Conservation (phyloP, 2,329 filamentous ascomycete genomes). For the Cladosporium austrohemisphaericum region DNA sequence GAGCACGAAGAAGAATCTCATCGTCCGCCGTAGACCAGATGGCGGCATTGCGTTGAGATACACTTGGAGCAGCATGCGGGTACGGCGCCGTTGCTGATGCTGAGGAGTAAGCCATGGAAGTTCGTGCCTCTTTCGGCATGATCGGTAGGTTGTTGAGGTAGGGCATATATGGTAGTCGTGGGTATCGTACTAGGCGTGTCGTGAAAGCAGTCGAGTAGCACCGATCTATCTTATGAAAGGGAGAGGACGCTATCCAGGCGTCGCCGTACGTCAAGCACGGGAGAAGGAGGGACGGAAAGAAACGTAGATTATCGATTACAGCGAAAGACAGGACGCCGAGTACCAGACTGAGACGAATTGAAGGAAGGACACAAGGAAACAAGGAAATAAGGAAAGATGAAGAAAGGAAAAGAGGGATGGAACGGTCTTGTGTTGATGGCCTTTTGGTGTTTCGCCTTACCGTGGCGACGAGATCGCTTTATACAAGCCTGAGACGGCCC, state of each 20-base stretch:
- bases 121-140: conserved; percentile 46
- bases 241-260: conserved; percentile 2
- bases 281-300: conserved; percentile 2
- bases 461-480: conserved; percentile 19
- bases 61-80: conserved; percentile 31
- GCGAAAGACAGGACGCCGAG: conserved; percentile 24
- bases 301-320: conserved; percentile 11
- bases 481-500: conserved; percentile 19
- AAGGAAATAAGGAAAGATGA: conserved; percentile 25
- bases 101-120: conserved; percentile 24
- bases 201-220: conserved; percentile 5
- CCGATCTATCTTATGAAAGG: neutral
- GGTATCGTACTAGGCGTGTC: conserved; percentile 12
- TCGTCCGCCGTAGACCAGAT: conserved; percentile 73
- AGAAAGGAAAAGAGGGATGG: conserved; percentile 16
- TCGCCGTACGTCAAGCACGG: conserved; percentile 26
- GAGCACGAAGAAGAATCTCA: conserved; percentile 65
- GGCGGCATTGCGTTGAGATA: conserved; percentile 36
- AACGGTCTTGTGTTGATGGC: conserved; percentile 10
- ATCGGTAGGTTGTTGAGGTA: conserved; percentile 27
- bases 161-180: conserved; percentile 26
- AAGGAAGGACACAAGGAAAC: conserved; percentile 32
- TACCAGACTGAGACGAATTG: conserved; percentile 30
- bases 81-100: conserved; percentile 31
- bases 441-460: conserved; percentile 11